A percentile compares a stretch with the other conserved stretches of the same genome.
Evolutionary conservation across 768 basidiomycete genomes (phyloP).

Genomic region (Xerocomus spinulosus): DNA sequence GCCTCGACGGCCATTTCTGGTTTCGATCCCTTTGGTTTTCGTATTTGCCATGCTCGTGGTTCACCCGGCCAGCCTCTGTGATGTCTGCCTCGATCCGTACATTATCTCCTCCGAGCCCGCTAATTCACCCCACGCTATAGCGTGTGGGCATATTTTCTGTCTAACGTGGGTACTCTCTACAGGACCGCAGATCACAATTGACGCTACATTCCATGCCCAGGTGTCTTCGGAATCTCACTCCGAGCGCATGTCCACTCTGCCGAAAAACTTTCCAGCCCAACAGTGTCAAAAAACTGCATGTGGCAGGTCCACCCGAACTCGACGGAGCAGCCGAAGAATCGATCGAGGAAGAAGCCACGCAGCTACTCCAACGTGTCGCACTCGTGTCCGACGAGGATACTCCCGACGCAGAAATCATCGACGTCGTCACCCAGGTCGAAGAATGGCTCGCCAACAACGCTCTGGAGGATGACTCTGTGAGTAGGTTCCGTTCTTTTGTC

Average conservation of each 20-base stretch:
- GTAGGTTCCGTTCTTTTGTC: slow-evolving; percentile 9
- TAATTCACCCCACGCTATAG: slow-evolving; percentile 62
- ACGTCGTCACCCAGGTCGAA: slow-evolving; percentile 45
- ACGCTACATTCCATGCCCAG: slow-evolving; percentile 29
- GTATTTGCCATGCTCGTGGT: slow-evolving; percentile 51
- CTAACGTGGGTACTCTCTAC: slow-evolving; percentile 44
- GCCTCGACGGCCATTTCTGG: slow-evolving; percentile 25
- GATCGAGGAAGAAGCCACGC: slow-evolving; percentile 39
- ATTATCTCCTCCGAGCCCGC: slow-evolving; percentile 42
- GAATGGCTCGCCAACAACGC: slow-evolving; percentile 45
- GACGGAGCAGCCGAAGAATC: slow-evolving; percentile 34
- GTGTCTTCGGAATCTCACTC: slow-evolving; percentile 49
- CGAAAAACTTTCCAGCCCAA: slow-evolving; percentile 55
- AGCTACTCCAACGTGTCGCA: slow-evolving; percentile 34
- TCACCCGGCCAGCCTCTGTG: slow-evolving; percentile 68
- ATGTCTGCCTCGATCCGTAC: slow-evolving; percentile 69
- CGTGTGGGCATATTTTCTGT: slow-evolving; percentile 78
- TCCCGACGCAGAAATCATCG: slow-evolving; percentile 32
- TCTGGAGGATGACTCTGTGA: slow-evolving; percentile 36
- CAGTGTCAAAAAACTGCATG: slow-evolving; percentile 62
- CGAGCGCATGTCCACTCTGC: slow-evolving; percentile 61
- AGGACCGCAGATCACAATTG: slow-evolving; percentile 10
- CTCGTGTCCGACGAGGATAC: slow-evolving; percentile 32
- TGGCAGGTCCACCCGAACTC: slow-evolving; percentile 43
- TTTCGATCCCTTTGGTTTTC: slow-evolving; percentile 18